Evolutionary conservation across 495 filamentous ascomycete species (phyloP).

Genomic region (Barbatosphaeria neglecta): DNA sequence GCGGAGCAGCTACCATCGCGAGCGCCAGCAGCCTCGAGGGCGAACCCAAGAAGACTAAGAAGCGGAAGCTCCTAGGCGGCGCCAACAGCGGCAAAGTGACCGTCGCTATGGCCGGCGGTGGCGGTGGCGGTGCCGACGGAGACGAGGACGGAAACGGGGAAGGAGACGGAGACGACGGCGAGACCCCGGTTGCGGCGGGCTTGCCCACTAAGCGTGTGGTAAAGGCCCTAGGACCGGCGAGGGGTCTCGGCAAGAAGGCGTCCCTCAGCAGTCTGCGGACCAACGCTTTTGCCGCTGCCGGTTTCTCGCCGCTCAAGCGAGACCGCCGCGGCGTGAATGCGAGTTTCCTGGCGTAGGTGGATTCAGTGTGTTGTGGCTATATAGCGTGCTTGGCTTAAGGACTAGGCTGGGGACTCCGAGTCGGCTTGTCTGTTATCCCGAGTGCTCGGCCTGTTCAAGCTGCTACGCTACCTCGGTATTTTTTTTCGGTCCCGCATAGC

Average conservation of each 20-base stretch:
- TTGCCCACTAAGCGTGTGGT: conserved; percentile 18
- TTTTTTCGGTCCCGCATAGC: no score
- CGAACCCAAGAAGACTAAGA: conserved; percentile 56
- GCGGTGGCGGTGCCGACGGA: conserved; percentile 43
- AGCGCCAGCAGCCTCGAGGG: conserved; percentile 17
- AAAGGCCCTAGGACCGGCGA: conserved; percentile 17
- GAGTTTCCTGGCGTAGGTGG: conserved; percentile 36
- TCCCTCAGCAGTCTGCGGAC: conserved; percentile 20
- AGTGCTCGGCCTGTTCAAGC: no score
- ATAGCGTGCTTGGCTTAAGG: no score
- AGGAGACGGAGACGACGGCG: conserved; percentile 3
- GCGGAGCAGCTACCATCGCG: neutral
- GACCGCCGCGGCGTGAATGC: conserved; percentile 50
- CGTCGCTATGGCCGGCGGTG: conserved; percentile 56
- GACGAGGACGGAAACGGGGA: conserved; percentile 40
- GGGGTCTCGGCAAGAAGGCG: conserved; percentile 13
- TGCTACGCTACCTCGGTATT: no score
- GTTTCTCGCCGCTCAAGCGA: conserved; percentile 75
- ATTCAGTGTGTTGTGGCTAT: no score
- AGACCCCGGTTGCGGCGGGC: neutral
- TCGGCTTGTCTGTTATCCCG: no score
- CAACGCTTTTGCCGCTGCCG: conserved; percentile 28
- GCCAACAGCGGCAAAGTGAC: conserved; percentile 32
- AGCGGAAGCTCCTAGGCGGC: conserved; percentile 56
- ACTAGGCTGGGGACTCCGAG: no score